These are phyloP conservation scores for Erythrobasidium hasegawianum DNA, from an alignment of 1,284 basidiomycete genomes.

Conservation along the genomic window DNA sequence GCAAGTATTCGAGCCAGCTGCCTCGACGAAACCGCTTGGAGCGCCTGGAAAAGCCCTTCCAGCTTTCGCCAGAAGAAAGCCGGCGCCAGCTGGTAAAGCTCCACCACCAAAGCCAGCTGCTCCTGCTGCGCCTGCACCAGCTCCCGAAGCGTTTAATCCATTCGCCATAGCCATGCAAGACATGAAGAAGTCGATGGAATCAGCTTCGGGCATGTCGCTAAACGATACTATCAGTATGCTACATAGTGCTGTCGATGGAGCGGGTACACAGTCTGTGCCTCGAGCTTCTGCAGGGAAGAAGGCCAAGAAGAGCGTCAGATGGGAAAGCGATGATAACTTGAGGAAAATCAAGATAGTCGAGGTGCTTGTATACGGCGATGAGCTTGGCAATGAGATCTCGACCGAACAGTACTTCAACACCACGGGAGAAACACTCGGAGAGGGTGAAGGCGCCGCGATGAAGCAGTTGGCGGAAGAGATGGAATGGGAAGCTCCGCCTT, in stretches of 20 bases:
- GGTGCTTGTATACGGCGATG: slow-evolving; percentile 27
- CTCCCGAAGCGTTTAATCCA: slow-evolving; percentile 17
- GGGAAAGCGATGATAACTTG: slow-evolving; percentile 23
- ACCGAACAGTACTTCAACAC: slow-evolving; percentile 31
- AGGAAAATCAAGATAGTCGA: slow-evolving; percentile 24
- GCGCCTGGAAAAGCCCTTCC: slow-evolving; percentile 18
- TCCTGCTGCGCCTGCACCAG: slow-evolving; percentile 12
- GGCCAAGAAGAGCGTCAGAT: slow-evolving; percentile 32
- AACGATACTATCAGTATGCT: slow-evolving; percentile 28
- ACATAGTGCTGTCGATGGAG: slow-evolving; percentile 15
- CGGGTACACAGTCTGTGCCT: slow-evolving; percentile 5
- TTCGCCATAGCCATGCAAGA: slow-evolving; percentile 30
- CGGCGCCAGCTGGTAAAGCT: slow-evolving; percentile 1
- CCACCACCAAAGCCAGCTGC: slow-evolving; percentile 6
- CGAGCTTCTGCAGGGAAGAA: slow-evolving; percentile 16
- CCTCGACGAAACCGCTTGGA: slow-evolving; percentile 12
- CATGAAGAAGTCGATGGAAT: slow-evolving; percentile 23
- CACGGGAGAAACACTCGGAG: slow-evolving; percentile 20
- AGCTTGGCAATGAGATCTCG: slow-evolving; percentile 31
- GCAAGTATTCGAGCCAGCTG: slow-evolving; percentile 4
- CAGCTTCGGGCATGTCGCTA: slow-evolving; percentile 26
- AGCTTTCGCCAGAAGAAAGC: slow-evolving; percentile 25
- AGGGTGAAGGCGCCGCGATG: slow-evolving; percentile 28
- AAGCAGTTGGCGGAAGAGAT: slow-evolving; percentile 25
- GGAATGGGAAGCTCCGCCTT: slow-evolving; percentile 27